phyloP scores from a whole-genome alignment of 495 filamentous ascomycete species.

The Penicillium parvum region DNA sequence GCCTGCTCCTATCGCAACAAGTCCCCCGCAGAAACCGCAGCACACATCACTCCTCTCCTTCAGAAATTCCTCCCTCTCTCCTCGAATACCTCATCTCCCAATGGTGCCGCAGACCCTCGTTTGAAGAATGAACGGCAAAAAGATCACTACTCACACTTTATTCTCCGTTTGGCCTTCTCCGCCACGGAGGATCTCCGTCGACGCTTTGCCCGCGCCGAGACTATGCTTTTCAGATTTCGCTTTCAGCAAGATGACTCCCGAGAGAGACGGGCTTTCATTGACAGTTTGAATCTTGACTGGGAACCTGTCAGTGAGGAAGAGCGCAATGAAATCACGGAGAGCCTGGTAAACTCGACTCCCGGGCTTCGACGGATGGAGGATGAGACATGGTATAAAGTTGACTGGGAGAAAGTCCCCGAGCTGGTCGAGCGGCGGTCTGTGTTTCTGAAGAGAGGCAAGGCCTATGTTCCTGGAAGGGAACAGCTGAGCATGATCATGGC shows the following conservation, averaged over 20 bases:
- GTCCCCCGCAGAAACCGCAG: constrained; percentile 66
- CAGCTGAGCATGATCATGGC: constrained; percentile 83
- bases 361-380: constrained; percentile 59
- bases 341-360: constrained; percentile 50
- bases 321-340: constrained; percentile 49
- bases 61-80: constrained; percentile 82
- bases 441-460: constrained; percentile 73
- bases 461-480: constrained; percentile 84
- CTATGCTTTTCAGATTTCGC: constrained; percentile 78
- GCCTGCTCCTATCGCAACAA: constrained; percentile 94
- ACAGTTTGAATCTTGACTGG: constrained; percentile 72
- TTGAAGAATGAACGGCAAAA: constrained; percentile 77
- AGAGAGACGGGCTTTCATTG: constrained; percentile 74
- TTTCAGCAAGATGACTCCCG: constrained; percentile 63
- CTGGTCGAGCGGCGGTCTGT: constrained; percentile 76
- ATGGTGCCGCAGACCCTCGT: constrained; percentile 40
- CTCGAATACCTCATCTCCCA: constrained; percentile 62
- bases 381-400: constrained; percentile 90
- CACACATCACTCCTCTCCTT: constrained; percentile 74
- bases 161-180: constrained; percentile 89
- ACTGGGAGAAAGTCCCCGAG: constrained; percentile 90
- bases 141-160: constrained; percentile 98
- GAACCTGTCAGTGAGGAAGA: constrained; percentile 77
- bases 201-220: constrained; percentile 82
- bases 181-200: constrained; percentile 87